A percentile compares a stretch with the other conserved stretches of the same genome.
Conservation (phyloP, 148 eudicot genomes). For the Simmondsia chinensis region DNA sequence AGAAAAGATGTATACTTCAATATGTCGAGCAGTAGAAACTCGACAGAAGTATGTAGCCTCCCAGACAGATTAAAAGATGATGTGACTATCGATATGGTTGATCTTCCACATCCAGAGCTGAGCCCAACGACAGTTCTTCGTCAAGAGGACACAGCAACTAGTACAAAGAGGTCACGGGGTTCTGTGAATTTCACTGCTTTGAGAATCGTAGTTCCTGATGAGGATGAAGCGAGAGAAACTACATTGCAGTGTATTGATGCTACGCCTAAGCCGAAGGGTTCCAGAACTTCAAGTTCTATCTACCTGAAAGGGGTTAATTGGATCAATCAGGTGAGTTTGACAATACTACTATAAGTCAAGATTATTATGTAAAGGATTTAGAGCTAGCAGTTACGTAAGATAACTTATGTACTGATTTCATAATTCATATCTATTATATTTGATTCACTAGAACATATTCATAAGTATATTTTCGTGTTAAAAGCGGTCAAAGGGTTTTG, state of each 20-base stretch:
- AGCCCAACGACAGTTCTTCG: slow-evolving; percentile 18
- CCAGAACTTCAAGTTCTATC: slow-evolving; percentile 22
- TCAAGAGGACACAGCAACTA: slow-evolving; percentile 28
- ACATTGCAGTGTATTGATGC: slow-evolving; percentile 21
- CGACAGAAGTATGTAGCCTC: slow-evolving; percentile 8
- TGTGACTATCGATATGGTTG: slow-evolving; percentile 14
- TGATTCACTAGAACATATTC: not conserved
- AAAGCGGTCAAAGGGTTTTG: not conserved
- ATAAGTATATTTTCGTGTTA: not conserved
- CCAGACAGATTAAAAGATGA: slow-evolving; percentile 19
- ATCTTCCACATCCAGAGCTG: slow-evolving; percentile 15
- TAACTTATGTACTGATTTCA: not conserved
- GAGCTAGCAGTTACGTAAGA: not conserved
- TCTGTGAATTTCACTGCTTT: slow-evolving; percentile 31
- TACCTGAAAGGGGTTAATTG: slow-evolving; percentile 26
- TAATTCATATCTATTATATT: not conserved
- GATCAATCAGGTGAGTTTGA: slow-evolving; percentile 52
- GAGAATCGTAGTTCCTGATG: slow-evolving; percentile 38
- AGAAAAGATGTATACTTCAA: slow-evolving; percentile 18
- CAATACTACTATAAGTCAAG: too few relatives aligned
- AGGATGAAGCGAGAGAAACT: slow-evolving; percentile 22
- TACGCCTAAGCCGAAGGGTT: slow-evolving; percentile 61
- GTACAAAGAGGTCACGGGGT: slow-evolving; percentile 41
- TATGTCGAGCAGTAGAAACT: slow-evolving; percentile 13
- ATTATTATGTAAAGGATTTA: not conserved